Base-by-base conservation (phyloP, 2,329 filamentous ascomycete species). In the Thelonectria discophora region DNA sequence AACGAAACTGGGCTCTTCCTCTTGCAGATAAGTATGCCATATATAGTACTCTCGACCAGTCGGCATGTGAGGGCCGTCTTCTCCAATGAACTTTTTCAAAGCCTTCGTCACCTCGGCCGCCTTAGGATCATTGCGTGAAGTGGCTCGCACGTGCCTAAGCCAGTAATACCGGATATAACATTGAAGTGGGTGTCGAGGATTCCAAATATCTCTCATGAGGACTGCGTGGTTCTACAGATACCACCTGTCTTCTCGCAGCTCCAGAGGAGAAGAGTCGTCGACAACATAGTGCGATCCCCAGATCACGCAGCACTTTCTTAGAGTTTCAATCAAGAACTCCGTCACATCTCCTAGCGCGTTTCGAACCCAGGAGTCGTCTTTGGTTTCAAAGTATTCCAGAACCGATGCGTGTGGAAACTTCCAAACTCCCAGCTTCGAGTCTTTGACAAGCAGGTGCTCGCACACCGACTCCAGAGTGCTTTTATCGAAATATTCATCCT, bases 401-500 rank as follows among this genome's bases (percentile, higher is more conserved):
- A 59, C 56, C 9, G 56, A 59, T 34, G 56, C 49, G 15, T 59
- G 56, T 2, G 56, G 43, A 49, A 59, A 59, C 21, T 15, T 54
- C 56, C 56, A 59, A 4, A 39, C 15, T 13, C 12, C 24, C 9
- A 34, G 17, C 17, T 34, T n/a, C 1, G 49, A n/a, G 17, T 59
- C 50, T 15, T 43, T 49, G 17, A 43, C 24, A 30, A 59, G 40
- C 43, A 59, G 12, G 20, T 59, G 56, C 7, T 21, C 20, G 37
- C 56, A 59, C 9, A 59, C 32, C 7, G 15, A 5, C 30, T 54
- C 56, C 21, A 59, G 21, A 3, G 5, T 37, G 3, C 21, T 15
- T 27, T 55, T 42, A 15, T n/a, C n/a, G 20, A 55, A 15, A 30
- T 30, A 5, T 2, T 30, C 27, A 30, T 30, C 8, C 27, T 8